Evolutionary conservation across 345 rosid species (phyloP).

Genomic region (Syzygium aromaticum): DNA sequence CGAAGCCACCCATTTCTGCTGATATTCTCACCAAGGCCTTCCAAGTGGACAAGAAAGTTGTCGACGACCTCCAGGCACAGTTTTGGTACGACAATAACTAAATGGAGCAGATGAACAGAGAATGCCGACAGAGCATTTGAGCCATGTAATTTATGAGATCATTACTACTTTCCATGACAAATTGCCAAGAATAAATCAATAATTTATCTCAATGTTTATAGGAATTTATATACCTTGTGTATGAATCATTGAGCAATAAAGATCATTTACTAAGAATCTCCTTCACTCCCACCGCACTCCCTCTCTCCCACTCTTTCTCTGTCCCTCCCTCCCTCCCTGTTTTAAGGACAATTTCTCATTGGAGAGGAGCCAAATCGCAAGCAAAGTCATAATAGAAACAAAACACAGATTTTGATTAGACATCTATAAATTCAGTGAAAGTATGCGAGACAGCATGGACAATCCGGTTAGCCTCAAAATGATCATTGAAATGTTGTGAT

Average conservation of each 20-base stretch:
- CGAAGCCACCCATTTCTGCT: conserved; percentile 9
- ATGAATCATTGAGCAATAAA: neutral
- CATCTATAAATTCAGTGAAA: too few species aligned
- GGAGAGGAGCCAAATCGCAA: too few species aligned
- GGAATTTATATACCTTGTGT: neutral
- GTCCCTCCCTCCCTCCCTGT: too few species aligned
- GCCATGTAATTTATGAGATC: neutral
- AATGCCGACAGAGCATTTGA: neutral
- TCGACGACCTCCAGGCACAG: conserved; percentile 17
- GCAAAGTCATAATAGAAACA: too few species aligned
- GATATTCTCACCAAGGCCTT: conserved; percentile 28
- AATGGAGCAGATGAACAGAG: neutral
- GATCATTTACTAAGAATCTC: neutral
- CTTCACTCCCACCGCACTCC: neutral
- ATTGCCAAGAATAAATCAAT: neutral
- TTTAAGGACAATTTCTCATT: too few species aligned
- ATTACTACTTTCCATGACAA: neutral
- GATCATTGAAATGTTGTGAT: too few species aligned
- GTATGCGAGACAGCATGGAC: too few species aligned
- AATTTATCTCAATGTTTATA: neutral
- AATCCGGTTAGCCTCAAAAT: too few species aligned
- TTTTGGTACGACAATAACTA: conserved; percentile 11
- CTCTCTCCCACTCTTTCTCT: neutral
- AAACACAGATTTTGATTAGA: too few species aligned
- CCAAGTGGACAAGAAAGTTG: conserved; percentile 14